Percentiles rank a stretch among this genome's conserved stretches.
Evolutionary conservation across 73 alveolate species (phyloP).

Genomic region (Tetrahymena malaccensis): DNA sequence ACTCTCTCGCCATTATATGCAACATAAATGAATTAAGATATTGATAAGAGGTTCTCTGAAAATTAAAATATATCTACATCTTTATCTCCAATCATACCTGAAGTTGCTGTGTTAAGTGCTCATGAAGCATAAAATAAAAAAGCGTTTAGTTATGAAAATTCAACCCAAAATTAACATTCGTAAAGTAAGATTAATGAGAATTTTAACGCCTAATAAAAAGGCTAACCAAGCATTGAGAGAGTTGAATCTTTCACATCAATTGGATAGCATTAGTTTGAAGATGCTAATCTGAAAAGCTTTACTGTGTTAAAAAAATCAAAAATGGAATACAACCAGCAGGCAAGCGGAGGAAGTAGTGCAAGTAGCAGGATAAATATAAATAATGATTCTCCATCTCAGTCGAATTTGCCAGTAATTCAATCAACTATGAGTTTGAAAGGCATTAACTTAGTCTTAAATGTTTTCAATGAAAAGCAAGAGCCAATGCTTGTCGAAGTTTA

Average conservation of each 20-base stretch:
- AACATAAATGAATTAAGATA: neutral
- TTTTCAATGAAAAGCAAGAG: neutral
- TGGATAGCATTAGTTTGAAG: neutral
- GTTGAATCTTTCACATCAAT: neutral
- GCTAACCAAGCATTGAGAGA: neutral
- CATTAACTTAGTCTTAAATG: neutral
- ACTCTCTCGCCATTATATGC: neutral
- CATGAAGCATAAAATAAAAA: neutral
- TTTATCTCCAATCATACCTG: neutral
- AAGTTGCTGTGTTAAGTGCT: neutral
- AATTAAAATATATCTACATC: neutral
- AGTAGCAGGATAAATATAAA: neutral
- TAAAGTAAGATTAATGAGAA: neutral
- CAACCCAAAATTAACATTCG: neutral
- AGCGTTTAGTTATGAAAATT: neutral
- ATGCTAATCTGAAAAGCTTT: neutral
- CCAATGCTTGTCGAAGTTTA: neutral
- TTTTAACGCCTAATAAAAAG: neutral
- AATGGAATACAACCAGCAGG: neutral
- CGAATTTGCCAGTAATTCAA: neutral
- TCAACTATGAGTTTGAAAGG: neutral
- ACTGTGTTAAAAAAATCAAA: neutral
- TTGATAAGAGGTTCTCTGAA: neutral
- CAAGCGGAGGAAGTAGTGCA: neutral
- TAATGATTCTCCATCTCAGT: neutral